phyloP scores from a whole-genome alignment of 345 rosid species.

The Arabis hirsuta region DNA sequence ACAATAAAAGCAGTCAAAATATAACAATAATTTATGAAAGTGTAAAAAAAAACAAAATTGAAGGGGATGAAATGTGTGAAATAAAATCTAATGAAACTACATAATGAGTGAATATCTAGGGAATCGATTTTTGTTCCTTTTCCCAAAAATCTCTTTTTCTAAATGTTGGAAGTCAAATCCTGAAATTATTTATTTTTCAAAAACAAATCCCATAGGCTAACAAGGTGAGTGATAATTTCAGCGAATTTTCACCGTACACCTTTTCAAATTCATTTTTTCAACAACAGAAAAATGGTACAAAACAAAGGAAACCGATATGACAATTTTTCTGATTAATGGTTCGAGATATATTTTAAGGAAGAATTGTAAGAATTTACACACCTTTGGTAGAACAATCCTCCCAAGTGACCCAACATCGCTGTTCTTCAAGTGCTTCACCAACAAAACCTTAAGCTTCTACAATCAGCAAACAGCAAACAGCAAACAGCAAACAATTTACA shows the following conservation, averaged over 20 bases:
- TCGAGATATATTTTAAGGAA: background rate
- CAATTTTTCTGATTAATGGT: background rate
- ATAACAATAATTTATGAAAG: too few relatives aligned
- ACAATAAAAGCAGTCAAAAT: too few relatives aligned
- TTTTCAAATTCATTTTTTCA: background rate
- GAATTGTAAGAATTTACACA: constrained; percentile 43
- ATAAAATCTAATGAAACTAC: constrained; percentile 16
- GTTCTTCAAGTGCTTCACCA: constrained; percentile 65
- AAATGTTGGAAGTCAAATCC: background rate
- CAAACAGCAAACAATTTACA: constrained; percentile 19
- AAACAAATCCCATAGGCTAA: background rate
- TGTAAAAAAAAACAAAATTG: too few relatives aligned
- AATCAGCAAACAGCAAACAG: constrained; percentile 25
- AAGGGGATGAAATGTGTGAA: background rate
- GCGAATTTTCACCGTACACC: background rate
- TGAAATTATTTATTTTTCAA: constrained; percentile 9
- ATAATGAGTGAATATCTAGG: constrained; percentile 1
- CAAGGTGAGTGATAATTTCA: constrained; percentile 19
- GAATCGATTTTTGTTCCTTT: background rate
- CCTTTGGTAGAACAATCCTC: constrained; percentile 92
- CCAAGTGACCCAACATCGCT: constrained; percentile 89
- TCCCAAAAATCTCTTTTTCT: background rate
- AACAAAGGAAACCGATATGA: background rate
- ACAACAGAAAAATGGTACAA: too few relatives aligned
- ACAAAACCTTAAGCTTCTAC: constrained; percentile 65